Evolutionary conservation across 352 stramenopile genomes (phyloP).

Genomic region (Phytophthora litchii): DNA sequence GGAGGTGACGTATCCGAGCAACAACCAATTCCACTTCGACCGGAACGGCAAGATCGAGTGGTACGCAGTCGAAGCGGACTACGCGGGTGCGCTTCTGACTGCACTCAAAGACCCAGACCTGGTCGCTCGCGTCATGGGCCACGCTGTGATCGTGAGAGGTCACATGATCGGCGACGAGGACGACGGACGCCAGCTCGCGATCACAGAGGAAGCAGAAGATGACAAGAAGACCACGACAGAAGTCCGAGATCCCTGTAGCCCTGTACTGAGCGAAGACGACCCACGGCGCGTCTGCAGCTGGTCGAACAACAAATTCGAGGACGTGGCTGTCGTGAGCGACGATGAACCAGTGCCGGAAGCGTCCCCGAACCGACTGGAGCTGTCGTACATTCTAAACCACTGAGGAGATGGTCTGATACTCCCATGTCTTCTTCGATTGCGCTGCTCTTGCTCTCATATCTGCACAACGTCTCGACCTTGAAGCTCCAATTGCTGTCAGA

Average conservation of each 20-base stretch:
- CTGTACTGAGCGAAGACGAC: background rate
- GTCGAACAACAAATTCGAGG: background rate
- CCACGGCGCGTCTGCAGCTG: background rate
- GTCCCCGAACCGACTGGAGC: constrained; percentile 7
- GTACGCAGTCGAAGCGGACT: constrained; percentile 51
- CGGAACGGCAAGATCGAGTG: constrained; percentile 44
- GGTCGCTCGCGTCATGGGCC: constrained; percentile 39
- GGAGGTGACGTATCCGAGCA: constrained; percentile 50
- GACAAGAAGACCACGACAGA: background rate
- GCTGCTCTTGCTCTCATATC: too few relatives aligned
- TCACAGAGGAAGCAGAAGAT: background rate
- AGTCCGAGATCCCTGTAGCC: background rate
- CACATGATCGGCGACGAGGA: constrained; percentile 50
- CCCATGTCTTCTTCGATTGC: too few relatives aligned
- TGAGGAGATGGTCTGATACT: too few relatives aligned
- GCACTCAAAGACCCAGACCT: constrained; percentile 35
- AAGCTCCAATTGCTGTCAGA: too few relatives aligned
- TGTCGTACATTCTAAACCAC: constrained; percentile 10
- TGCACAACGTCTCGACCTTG: too few relatives aligned
- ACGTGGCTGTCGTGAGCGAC: constrained; percentile 7
- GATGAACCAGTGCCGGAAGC: constrained; percentile 7
- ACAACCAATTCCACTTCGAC: constrained; percentile 57
- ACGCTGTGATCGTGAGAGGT: constrained; percentile 46
- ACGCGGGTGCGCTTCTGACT: constrained; percentile 35
- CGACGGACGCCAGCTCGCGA: constrained; percentile 13